These are phyloP conservation scores for Pyricularia grisea DNA, from an alignment of 2,329 filamentous ascomycete genomes.

Conservation along the genomic window DNA sequence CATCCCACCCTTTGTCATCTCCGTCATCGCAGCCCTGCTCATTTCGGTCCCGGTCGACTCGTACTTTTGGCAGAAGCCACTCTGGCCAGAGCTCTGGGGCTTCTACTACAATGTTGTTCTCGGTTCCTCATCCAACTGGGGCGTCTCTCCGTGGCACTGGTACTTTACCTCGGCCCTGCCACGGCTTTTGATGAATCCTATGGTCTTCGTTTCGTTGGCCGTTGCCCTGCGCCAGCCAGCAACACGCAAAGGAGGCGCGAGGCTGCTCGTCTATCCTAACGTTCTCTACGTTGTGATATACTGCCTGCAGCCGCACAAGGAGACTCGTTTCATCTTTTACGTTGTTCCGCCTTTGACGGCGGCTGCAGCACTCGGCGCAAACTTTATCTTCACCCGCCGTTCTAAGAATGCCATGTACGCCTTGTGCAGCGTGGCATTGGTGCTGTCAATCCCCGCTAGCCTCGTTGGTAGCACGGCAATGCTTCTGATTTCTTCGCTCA, in stretches of 20 bases:
- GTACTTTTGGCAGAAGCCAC: constrained; percentile 79
- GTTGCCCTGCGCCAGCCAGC: constrained; percentile 39
- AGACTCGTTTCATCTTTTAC: constrained; percentile 92
- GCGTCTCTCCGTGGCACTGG: constrained; percentile 73
- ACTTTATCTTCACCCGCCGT: constrained; percentile 58
- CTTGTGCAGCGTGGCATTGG: constrained; percentile 43
- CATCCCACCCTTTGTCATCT: constrained; percentile 55
- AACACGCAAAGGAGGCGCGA: constrained; percentile 28
- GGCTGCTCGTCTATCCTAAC: constrained; percentile 52
- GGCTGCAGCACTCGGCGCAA: constrained; percentile 63
- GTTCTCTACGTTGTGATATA: constrained; percentile 70
- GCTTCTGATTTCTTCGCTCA: constrained; percentile 73
- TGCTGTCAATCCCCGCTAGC: constrained; percentile 49
- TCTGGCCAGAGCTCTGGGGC: constrained; percentile 85
- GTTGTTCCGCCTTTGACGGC: constrained; percentile 72
- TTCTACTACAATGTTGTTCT: constrained; percentile 89
- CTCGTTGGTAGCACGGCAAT: constrained; percentile 55
- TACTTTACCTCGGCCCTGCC: constrained; percentile 80
- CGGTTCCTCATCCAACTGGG: constrained; percentile 80
- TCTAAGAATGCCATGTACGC: constrained; percentile 49
- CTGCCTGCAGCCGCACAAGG: constrained; percentile 88
- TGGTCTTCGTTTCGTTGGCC: constrained; percentile 47
- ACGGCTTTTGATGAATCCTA: constrained; percentile 73
- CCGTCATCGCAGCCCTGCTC: constrained; percentile 56
- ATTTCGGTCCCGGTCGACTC: constrained; percentile 74